Conservation (phyloP, 1,284 basidiomycete genomes). For the Puccinia sorghi region DNA sequence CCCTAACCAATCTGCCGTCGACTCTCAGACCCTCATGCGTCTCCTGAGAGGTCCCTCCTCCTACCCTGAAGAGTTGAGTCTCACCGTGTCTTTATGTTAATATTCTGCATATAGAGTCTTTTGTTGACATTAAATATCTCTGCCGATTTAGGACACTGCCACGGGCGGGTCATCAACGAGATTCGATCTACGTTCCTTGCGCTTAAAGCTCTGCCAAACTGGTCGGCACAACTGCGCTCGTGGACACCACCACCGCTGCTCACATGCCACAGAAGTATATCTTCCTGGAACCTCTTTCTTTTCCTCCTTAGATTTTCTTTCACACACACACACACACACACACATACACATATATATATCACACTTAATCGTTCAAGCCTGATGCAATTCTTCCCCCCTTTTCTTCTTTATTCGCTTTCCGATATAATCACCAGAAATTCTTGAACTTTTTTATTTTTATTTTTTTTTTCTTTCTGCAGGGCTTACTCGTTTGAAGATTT, state of each 20-base stretch:
- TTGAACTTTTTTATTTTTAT: too few relatives aligned
- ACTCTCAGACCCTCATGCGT: conserved; percentile 18
- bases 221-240: too few relatives aligned
- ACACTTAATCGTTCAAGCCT: too few relatives aligned
- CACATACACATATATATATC: too few relatives aligned
- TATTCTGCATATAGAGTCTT: not conserved
- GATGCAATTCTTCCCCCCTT: too few relatives aligned
- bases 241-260: not conserved
- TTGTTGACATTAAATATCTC: not conserved
- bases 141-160: not conserved
- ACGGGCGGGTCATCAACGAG: not conserved
- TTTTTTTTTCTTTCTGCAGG: too few relatives aligned
- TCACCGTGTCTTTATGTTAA: not conserved
- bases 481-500: too few relatives aligned
- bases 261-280: too few relatives aligned
- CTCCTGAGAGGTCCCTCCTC: conserved; percentile 40
- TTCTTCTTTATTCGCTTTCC: too few relatives aligned
- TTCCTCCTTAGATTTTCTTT: not conserved
- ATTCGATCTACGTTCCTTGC: conserved; percentile 6
- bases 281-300: too few relatives aligned
- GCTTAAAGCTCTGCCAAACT: not conserved
- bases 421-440: too few relatives aligned
- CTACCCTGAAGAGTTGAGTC: conserved; percentile 36
- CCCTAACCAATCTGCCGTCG: conserved; percentile 2
- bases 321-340: not conserved